Evolutionary conservation across 2,329 filamentous ascomycete genomes (phyloP).

Genomic region (Talaromyces islandicus): DNA sequence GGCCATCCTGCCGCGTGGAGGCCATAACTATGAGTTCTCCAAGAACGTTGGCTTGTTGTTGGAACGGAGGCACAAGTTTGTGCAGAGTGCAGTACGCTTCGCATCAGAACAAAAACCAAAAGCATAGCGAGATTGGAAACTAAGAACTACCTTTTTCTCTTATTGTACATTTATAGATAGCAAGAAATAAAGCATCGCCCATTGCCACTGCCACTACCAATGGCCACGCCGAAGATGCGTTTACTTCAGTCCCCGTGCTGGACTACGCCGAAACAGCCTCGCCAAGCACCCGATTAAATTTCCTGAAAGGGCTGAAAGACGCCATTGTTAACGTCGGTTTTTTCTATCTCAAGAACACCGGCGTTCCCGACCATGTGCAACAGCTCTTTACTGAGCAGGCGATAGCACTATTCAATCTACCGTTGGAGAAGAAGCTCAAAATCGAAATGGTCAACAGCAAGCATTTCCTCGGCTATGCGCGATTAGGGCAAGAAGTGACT

Average conservation of each 20-base stretch:
- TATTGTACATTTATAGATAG: background rate
- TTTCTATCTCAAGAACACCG: constrained; percentile 28
- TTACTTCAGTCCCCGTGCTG: constrained; percentile 26
- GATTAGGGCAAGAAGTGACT: constrained; percentile 29
- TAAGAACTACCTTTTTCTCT: background rate
- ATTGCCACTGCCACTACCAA: background rate
- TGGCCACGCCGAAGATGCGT: constrained; percentile 9
- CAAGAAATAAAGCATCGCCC: background rate
- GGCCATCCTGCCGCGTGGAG: constrained; percentile 4
- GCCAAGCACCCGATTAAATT: constrained; percentile 17
- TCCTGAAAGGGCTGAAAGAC: constrained; percentile 23
- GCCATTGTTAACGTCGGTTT: constrained; percentile 31
- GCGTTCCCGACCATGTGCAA: constrained; percentile 17
- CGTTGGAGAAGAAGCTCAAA: constrained; percentile 42
- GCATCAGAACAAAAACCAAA: background rate
- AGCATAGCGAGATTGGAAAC: background rate
- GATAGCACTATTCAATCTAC: constrained; percentile 38
- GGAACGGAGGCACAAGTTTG: constrained; percentile 7
- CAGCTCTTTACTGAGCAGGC: constrained; percentile 31
- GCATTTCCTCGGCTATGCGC: constrained; percentile 32
- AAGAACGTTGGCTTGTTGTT: background rate
- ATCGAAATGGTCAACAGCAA: constrained; percentile 40
- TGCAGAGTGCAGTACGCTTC: constrained; percentile 9
- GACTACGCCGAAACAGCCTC: constrained; percentile 21
- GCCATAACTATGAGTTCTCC: constrained; percentile 11